Conservation (phyloP, 176 grass and related monocot genomes). For the Bromus sterilis region DNA sequence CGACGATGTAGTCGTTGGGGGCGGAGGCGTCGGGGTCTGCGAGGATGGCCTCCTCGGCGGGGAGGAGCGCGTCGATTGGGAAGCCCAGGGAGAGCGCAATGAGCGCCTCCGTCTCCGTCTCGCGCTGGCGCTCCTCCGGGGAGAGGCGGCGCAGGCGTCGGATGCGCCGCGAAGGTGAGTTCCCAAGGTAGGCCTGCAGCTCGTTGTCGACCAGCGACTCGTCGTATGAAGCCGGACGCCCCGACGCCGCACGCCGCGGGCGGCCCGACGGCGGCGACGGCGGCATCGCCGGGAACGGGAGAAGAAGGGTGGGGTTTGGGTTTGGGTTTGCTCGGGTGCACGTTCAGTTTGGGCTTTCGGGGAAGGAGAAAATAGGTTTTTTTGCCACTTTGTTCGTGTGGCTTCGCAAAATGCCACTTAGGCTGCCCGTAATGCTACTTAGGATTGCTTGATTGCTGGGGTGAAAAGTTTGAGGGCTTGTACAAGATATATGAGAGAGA, state of each 20-base stretch:
- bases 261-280: conserved; percentile 8
- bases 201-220: conserved; percentile 58
- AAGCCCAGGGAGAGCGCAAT: conserved; percentile 79
- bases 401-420: too few relatives aligned
- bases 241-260: conserved; percentile 27
- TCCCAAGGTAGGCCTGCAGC: conserved; percentile 60
- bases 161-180: conserved; percentile 27
- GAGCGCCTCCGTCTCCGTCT: conserved; percentile 90
- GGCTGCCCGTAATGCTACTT: too few relatives aligned
- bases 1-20: conserved; percentile 85
- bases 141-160: conserved; percentile 51
- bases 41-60: conserved; percentile 44
- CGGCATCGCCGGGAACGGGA: not conserved
- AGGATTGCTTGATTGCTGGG: too few relatives aligned
- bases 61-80: conserved; percentile 69
- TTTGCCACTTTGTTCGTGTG: too few relatives aligned
- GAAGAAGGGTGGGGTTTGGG: not conserved
- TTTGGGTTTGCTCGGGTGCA: not conserved
- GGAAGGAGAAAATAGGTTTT: too few relatives aligned
- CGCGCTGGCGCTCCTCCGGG: conserved; percentile 58
- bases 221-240: conserved; percentile 51
- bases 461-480: too few relatives aligned
- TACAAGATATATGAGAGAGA: too few relatives aligned
- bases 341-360: not conserved
- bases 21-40: conserved; percentile 11